phyloP scores from a whole-genome alignment of 176 grass and related monocot species.

The Aegilops sharonensis region DNA sequence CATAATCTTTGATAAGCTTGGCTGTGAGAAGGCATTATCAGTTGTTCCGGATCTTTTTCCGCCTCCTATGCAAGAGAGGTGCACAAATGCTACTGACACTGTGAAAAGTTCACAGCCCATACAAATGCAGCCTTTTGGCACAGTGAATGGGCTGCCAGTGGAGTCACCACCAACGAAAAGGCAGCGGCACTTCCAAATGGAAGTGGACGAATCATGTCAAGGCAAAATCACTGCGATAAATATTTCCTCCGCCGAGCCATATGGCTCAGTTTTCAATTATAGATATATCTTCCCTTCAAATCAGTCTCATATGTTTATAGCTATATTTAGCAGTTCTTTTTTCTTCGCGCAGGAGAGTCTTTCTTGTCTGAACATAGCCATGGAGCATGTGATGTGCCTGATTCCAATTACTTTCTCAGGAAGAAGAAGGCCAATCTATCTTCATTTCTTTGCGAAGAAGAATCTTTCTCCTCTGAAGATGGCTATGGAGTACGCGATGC shows the following conservation, averaged over 20 bases:
- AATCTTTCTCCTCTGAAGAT: too few relatives aligned
- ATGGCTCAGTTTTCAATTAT: neutral
- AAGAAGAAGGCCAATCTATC: neutral
- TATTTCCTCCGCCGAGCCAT: neutral
- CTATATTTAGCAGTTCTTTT: neutral
- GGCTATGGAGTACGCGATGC: too few relatives aligned
- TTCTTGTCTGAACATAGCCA: neutral
- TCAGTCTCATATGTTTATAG: neutral
- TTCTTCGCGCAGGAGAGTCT: neutral
- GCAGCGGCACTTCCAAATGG: neutral
- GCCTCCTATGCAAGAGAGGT: neutral
- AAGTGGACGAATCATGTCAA: neutral
- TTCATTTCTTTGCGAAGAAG: too few relatives aligned
- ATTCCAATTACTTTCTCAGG: neutral
- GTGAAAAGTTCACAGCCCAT: neutral
- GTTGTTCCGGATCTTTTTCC: neutral
- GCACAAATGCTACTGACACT: neutral
- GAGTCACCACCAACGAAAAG: neutral
- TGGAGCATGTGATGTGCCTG: neutral
- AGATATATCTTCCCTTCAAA: neutral
- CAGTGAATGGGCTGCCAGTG: neutral
- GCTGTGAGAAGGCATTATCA: constrained; percentile 1
- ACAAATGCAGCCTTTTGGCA: neutral
- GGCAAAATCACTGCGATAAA: neutral
- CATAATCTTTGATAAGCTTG: constrained; percentile 15